Conservation (phyloP, 805 yeast genomes). For the Starmerella powellii region DNA sequence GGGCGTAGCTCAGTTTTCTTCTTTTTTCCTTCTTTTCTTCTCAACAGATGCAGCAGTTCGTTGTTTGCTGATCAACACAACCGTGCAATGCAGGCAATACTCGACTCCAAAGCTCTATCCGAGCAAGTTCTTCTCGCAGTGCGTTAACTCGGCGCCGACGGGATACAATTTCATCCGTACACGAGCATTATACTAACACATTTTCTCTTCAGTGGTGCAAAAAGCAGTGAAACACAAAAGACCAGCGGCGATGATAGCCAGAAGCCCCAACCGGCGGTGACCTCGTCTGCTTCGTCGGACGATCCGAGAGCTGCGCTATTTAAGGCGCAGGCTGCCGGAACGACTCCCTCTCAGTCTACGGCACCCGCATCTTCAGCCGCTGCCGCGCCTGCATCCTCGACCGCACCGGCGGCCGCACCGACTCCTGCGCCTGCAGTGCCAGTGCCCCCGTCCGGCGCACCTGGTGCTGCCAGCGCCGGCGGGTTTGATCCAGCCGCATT, state of each 20-base stretch:
- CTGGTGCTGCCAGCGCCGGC: slow-evolving; percentile 15
- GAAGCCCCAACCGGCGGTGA: neutral
- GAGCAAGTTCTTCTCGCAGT: too few relatives aligned
- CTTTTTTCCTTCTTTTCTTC: neutral
- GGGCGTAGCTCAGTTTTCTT: slow-evolving; percentile 4
- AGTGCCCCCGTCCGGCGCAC: slow-evolving; percentile 16
- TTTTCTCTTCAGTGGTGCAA: slow-evolving; percentile 27
- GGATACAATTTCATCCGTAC: too few relatives aligned
- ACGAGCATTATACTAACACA: slow-evolving; percentile 23
- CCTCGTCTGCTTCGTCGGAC: neutral
- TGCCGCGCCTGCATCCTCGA: neutral
- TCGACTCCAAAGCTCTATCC: too few relatives aligned
- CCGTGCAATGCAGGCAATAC: neutral
- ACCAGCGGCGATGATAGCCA: neutral
- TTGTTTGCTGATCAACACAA: neutral
- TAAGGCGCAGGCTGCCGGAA: neutral
- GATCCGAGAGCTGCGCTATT: slow-evolving; percentile 8
- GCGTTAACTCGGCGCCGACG: too few relatives aligned
- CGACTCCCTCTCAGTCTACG: slow-evolving; percentile 1
- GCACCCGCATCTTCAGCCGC: neutral
- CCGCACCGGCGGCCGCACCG: neutral
- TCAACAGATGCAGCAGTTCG: neutral
- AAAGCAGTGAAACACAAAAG: slow-evolving; percentile 17
- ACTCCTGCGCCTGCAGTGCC: slow-evolving; percentile 12
- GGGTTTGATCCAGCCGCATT: slow-evolving; percentile 23